Percentiles rank a stretch among this genome's conserved stretches.
Conservation (phyloP, 495 filamentous ascomycete species). For the Hypomontagnella submonticulosa region DNA sequence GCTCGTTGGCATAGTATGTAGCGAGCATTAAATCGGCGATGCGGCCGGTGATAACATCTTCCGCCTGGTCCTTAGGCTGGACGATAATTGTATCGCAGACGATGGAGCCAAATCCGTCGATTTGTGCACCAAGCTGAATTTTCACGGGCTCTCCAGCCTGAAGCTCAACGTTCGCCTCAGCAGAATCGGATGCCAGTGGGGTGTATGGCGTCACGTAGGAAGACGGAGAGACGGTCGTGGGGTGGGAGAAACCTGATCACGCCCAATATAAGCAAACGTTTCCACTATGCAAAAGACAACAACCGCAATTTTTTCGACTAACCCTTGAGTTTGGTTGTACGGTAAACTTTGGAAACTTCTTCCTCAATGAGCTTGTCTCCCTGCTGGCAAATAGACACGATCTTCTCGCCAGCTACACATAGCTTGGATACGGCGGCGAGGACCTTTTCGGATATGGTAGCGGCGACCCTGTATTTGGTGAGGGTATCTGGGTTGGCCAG, state of each 20-base stretch:
- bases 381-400: slow-evolving; percentile 90
- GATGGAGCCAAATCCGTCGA: slow-evolving; percentile 96
- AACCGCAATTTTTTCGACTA: slow-evolving; percentile 26
- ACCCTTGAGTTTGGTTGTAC: slow-evolving; percentile 99
- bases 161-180: slow-evolving; percentile 80
- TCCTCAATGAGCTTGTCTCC: slow-evolving; percentile 95
- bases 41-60: slow-evolving; percentile 72
- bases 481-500: slow-evolving; percentile 96
- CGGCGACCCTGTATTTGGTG: slow-evolving; percentile 98
- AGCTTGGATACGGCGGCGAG: slow-evolving; percentile 84
- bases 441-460: slow-evolving; percentile 92
- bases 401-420: slow-evolving; percentile 88
- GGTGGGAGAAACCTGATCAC: slow-evolving; percentile 81
- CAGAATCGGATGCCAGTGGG: slow-evolving; percentile 82
- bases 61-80: slow-evolving; percentile 63
- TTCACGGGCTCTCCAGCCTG: slow-evolving; percentile 89
- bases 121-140: slow-evolving; percentile 97
- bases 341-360: slow-evolving; percentile 94
- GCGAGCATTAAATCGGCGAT: slow-evolving; percentile 89
- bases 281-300: slow-evolving; percentile 1
- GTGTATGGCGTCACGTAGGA: slow-evolving; percentile 98
- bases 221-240: slow-evolving; percentile 93
- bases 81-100: slow-evolving; percentile 92
- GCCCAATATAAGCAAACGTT: slow-evolving; percentile 36
- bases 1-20: slow-evolving; percentile 94